Base-by-base conservation (phyloP, 1,284 basidiomycete genomes). In the Sanghuangporus weigelae region DNA sequence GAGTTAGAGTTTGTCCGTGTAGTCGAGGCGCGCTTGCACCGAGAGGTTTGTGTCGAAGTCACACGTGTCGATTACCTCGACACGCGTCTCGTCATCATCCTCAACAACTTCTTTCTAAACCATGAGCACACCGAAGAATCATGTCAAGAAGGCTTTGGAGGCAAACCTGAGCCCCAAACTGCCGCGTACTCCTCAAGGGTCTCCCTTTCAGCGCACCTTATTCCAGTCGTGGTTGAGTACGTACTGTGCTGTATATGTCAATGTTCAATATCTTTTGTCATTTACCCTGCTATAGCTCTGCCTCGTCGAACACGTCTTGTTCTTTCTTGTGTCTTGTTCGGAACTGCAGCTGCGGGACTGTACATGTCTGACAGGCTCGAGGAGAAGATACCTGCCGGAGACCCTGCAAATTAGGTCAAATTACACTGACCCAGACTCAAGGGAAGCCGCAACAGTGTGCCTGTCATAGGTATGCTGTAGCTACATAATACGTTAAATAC, bases 201-300 rank as follows among this genome's bases (percentile, higher is more conserved):
- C 62, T 11, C 49, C 57, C n/a, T 35, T 4, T 38, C 64, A 65
- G 36, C 64, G 64, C 23, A 62, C 60, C 10, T 55, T 59, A 16
- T 38, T 31, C 10, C 64, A 65, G 50, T 65, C 64, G 14, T 65
- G 64, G 64, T 60, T 65, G 5, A 56, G 64, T 65, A 23, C 31
- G 39, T 16, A 16, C 58, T 11, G 19, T 40, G 11, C 19, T 12
- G 31, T 7, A 54, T 48, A 12, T 19, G 36, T 44, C n/a, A 21
- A 38, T 1, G 26, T 55, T 23, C n/a, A 48, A 7, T 3, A 21
- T 50, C 12, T 26, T 50, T 39, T 26, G 42, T 12, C 42, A 35
- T 44, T 19, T 39, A 16, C 21, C 7, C 14, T 21, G 6, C 11
- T 31, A 44, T 54, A 65, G 64, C 64, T 7, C 48, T 65, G 36